Base-by-base conservation (phyloP, 768 basidiomycete genomes). In the Kwoniella dendrophila region DNA sequence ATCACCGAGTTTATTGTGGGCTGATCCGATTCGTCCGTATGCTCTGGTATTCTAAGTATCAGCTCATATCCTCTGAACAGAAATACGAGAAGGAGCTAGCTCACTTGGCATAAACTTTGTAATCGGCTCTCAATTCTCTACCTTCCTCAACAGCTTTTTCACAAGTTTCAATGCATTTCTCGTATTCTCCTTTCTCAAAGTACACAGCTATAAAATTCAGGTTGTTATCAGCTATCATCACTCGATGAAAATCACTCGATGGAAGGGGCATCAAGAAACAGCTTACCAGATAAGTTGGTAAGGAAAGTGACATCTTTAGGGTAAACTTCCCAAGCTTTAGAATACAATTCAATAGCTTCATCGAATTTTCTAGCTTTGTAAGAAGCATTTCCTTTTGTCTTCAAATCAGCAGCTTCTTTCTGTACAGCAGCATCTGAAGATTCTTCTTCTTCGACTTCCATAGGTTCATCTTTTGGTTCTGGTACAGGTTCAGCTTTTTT, bases 141-240 rank as follows among this genome's bases (percentile, higher is more conserved):
- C 92, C 96, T 75, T 97, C 90, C 12, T 98, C 96, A 44, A 92
- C 89, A n/a, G 96, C 95, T 80, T 92, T 94, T 73, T 96, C 88
- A 78, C 92, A 94, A 0, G 86, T 86, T 78, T 93, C 89, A 71
- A 99, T 94, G 59, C 86, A 86, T 77, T 90, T 88, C 80, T 92
- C 89, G 72, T 88, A 97, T 34, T 98, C 87, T 10, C 88, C 91
- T 78, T 95, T 84, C 81, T 99, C 96, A 72, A 92, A 93, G 80
- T 94, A 90, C 7, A 87, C 92, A 59, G 96, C 96, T 88, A 75
- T 50, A 20, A 7, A 36, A 44, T n/a, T n/a, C 20, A 55, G 53
- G 32, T 59, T 36, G 58, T 7, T 8, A 33, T 20, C 55, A 30
- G 30, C 22, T 47, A 18, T 6, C 38, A 53, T 20, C 52, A 38